Evolutionary conservation across 805 yeast genomes (phyloP), one percentile per base, ranked within the genome.

Genomic region (Teunomyces atbi): DNA sequence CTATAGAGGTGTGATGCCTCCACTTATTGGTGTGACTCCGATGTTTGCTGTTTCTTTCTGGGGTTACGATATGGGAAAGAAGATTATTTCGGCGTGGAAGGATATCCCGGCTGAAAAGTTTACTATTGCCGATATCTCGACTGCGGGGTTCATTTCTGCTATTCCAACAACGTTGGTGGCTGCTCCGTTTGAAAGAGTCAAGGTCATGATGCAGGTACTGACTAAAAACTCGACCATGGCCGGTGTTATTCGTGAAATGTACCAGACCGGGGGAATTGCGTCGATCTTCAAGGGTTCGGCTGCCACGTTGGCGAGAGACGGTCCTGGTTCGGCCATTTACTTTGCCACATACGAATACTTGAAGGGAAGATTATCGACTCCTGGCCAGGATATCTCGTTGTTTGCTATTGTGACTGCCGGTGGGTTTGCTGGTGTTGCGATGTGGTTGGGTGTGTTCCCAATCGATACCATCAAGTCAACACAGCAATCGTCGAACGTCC

Each of bases 1-100:
- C 53, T 92, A 92, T 68, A 76, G 96, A 60, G 99, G 99, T 48
- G 97, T 94, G 27, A 75, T 87, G 10, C 96, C 98, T 11, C 99
- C 99, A 3, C 70, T 92, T 44, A 62, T 88, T n/a, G 99, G 99
- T 19, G 97, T 92, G 18, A 94, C 98, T 0, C 99, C 99, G 23
- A 94, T 92, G 88, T 94, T 94, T 73, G 98, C 98, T 2, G 94
- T 94, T 19, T 86, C 96, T 1, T 92, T 92, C 72, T 92, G 99
- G 98, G 98, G 98, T 60, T 92, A 94, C 66, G 97, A 90, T 61
- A 74, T 89, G 44, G 98, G 98, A 51, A 90, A 89, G 69, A 81
- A 81, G 52, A 48, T 92, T 2, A 95, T 91, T 2, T 56, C 78
- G 1, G 53, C 65, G 3, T 66, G 59, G 46, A 63, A 72, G 3